A percentile compares a stretch with the other conserved stretches of the same genome.
phyloP scores from a whole-genome alignment of 768 basidiomycete genomes.

The Amanita rubescens region DNA sequence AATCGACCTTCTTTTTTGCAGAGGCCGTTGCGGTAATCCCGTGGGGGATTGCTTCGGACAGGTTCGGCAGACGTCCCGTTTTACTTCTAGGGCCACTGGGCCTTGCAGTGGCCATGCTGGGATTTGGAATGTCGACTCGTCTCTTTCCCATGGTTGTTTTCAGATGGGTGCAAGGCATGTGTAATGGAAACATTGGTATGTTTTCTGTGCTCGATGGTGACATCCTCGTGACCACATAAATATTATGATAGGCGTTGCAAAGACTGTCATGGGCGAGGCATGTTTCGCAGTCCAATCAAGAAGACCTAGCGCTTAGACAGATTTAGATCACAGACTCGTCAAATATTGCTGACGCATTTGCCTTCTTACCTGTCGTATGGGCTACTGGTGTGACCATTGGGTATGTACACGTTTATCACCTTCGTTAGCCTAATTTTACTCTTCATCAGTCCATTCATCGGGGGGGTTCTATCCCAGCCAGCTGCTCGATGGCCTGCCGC shows the following conservation, averaged over 20 bases:
- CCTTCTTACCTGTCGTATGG: conserved; percentile 29
- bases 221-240: conserved; percentile 17
- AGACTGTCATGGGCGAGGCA: background rate
- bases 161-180: conserved; percentile 10
- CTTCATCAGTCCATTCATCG: conserved; percentile 20
- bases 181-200: background rate
- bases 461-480: conserved; percentile 26
- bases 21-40: conserved; percentile 37
- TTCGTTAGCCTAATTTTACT: background rate
- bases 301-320: conserved; percentile 21
- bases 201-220: conserved; percentile 20
- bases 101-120: conserved; percentile 28
- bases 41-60: conserved; percentile 40
- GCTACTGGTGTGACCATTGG: conserved; percentile 24
- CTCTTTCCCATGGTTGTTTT: conserved; percentile 26
- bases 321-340: conserved; percentile 34
- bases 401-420: conserved; percentile 13
- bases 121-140: conserved; percentile 34
- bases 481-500: conserved; percentile 19
- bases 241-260: background rate
- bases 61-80: conserved; percentile 36
- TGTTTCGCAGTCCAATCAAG: background rate
- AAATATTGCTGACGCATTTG: conserved; percentile 32
- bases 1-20: conserved; percentile 37
- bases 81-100: conserved; percentile 36